Conservation (phyloP, 2,329 filamentous ascomycete species). For the Sarocladiaceae sp. region DNA sequence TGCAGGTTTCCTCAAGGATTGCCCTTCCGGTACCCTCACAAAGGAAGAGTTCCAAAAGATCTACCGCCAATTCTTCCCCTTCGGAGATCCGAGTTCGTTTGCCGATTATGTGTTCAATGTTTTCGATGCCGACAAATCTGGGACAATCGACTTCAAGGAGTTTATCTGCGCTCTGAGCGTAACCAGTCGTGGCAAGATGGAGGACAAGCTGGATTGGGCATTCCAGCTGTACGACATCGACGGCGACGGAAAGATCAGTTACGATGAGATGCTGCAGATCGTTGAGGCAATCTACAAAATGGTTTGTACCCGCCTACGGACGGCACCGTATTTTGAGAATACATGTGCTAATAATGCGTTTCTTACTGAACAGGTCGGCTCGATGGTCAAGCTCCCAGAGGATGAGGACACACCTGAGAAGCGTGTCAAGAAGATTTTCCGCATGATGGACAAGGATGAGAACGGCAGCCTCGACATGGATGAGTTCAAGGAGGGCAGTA, state of each 20-base stretch:
- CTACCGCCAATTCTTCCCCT: conserved; percentile 98
- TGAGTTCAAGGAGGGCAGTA: conserved; percentile 98
- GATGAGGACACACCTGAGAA: conserved; percentile 99
- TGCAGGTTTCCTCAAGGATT: conserved; percentile 94
- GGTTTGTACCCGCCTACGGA: conserved; percentile 54
- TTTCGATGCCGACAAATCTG: conserved; percentile 95
- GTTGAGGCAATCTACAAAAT: conserved; percentile 99
- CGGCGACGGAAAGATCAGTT: conserved; percentile 97
- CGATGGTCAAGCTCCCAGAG: conserved; percentile 97
- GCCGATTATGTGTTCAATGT: conserved; percentile 99
- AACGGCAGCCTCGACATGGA: conserved; percentile 95
- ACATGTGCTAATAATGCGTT: no score
- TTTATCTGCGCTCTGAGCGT: conserved; percentile 98
- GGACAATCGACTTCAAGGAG: conserved; percentile 98
- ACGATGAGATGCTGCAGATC: conserved; percentile 98
- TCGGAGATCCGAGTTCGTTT: conserved; percentile 94
- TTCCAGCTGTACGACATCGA: conserved; percentile 99
- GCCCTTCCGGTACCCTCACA: conserved; percentile 91
- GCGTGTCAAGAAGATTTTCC: conserved; percentile 95
- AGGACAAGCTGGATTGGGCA: conserved; percentile 98
- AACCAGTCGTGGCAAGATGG: conserved; percentile 96
- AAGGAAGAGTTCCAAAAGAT: conserved; percentile 99
- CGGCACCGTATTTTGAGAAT: background rate
- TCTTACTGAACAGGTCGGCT: conserved; percentile 66
- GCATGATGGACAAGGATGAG: conserved; percentile 99